phyloP scores from a whole-genome alignment of 2,329 filamentous ascomycete species.

The Colletotrichum brevisporum region DNA sequence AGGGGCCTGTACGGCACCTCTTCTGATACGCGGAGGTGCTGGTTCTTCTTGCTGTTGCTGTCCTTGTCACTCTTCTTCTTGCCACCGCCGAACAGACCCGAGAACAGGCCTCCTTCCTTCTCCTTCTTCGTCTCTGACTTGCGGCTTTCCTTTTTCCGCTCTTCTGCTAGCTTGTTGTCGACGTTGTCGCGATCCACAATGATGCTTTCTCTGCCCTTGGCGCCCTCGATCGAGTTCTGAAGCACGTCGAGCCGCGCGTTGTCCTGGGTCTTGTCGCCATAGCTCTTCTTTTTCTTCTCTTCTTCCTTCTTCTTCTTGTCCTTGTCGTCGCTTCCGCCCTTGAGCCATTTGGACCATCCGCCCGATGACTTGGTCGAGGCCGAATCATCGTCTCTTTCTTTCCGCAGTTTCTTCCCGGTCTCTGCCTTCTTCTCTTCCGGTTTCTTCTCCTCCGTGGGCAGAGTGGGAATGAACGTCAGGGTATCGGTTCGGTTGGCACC shows the following conservation, averaged over 20 bases:
- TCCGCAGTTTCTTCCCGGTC: constrained; percentile 71
- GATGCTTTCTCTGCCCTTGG: constrained; percentile 83
- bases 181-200: constrained; percentile 84
- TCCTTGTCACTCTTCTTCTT: constrained; percentile 91
- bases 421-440: constrained; percentile 65
- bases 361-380: constrained; percentile 83
- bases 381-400: constrained; percentile 75
- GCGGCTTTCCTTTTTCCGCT: constrained; percentile 85
- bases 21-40: constrained; percentile 82
- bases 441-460: constrained; percentile 78
- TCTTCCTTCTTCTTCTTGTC: constrained; percentile 75
- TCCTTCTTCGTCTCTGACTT: constrained; percentile 89
- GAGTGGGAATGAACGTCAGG: constrained; percentile 84
- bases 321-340: constrained; percentile 82
- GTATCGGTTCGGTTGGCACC: constrained; percentile 79
- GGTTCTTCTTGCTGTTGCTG: constrained; percentile 78
- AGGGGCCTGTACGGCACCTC: constrained; percentile 80
- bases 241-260: constrained; percentile 87
- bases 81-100: constrained; percentile 89
- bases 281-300: constrained; percentile 74
- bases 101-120: constrained; percentile 93
- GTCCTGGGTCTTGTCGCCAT: constrained; percentile 76
- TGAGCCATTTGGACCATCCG: constrained; percentile 84
- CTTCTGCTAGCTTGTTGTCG: constrained; percentile 81
- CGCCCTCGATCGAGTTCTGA: constrained; percentile 86